phyloP scores from a whole-genome alignment of 768 basidiomycete genomes.

The Mycena alexandri region DNA sequence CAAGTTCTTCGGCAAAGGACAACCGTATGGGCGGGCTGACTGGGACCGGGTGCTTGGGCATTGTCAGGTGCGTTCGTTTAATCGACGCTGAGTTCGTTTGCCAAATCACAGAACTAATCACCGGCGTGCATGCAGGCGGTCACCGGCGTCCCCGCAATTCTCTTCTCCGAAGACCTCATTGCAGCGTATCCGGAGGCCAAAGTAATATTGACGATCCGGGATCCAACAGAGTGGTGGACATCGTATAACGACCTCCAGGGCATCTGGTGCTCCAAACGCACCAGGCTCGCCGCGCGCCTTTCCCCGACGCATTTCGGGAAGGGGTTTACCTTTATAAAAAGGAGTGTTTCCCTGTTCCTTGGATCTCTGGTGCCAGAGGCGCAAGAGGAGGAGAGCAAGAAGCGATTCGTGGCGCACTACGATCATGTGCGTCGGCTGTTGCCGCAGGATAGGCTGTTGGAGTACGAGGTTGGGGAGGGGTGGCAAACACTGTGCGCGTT shows the following conservation, averaged over 20 bases:
- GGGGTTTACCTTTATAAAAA: too few relatives aligned
- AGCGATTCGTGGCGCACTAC: conserved; percentile 1
- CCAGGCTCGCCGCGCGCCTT: background rate
- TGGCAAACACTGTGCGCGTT: background rate
- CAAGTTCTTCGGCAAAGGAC: too few relatives aligned
- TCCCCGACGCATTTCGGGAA: background rate
- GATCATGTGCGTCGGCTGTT: background rate
- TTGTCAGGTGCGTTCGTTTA: too few relatives aligned
- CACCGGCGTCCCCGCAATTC: background rate
- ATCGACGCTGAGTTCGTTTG: too few relatives aligned
- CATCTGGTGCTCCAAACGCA: background rate
- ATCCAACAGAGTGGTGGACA: background rate
- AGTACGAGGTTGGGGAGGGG: conserved; percentile 2
- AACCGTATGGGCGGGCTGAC: too few relatives aligned
- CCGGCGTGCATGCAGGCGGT: background rate
- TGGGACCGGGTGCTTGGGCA: too few relatives aligned
- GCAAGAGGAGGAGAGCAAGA: background rate
- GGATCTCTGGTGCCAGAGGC: background rate
- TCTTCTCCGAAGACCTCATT: background rate
- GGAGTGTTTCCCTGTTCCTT: background rate
- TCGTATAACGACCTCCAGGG: background rate
- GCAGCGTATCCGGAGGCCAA: conserved; percentile 6
- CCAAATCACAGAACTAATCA: too few relatives aligned
- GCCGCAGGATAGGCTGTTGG: background rate
- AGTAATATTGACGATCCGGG: background rate